These are phyloP conservation scores for Blastobotrys attinorum DNA, from an alignment of 805 yeast species.

Conservation along the genomic window DNA sequence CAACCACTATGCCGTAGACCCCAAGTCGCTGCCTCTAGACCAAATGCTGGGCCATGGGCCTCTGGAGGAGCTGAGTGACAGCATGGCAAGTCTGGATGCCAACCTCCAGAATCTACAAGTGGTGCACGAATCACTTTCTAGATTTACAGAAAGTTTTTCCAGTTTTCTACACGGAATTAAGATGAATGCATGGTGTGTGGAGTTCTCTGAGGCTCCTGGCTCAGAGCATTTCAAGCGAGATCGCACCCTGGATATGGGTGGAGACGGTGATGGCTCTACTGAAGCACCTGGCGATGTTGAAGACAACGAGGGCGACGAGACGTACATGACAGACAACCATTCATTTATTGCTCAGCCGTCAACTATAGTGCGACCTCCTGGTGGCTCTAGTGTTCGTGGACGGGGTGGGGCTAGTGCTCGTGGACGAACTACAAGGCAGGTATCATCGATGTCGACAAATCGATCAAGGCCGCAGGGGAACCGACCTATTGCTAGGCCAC, in stretches of 20 bases:
- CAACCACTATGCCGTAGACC: constrained; percentile 16
- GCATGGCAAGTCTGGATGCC: constrained; percentile 42
- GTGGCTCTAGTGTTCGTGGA: no score
- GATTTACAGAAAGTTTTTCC: constrained; percentile 72
- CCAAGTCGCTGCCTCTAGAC: constrained; percentile 9
- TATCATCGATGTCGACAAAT: no score
- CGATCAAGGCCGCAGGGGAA: no score
- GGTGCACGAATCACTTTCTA: constrained; percentile 51
- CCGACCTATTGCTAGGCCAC: no score
- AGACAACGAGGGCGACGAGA: constrained; percentile 17
- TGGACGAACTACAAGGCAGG: no score
- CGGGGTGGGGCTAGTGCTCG: no score
- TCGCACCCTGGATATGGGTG: no score
- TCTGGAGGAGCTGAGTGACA: constrained; percentile 27
- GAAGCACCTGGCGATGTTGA: constrained; percentile 2
- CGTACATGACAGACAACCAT: constrained; percentile 27
- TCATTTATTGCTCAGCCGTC: constrained; percentile 26
- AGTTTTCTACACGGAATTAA: constrained; percentile 71
- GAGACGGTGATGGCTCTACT: no score
- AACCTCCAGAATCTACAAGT: constrained; percentile 50
- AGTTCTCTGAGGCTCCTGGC: constrained; percentile 37
- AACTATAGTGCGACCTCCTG: neutral
- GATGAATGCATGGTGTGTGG: constrained; percentile 84
- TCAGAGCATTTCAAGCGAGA: constrained; percentile 11
- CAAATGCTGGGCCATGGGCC: constrained; percentile 1